Percentiles rank a stretch among this genome's conserved stretches.
Conservation (phyloP, 345 rosid genomes). For the Schrenkiella parvula region DNA sequence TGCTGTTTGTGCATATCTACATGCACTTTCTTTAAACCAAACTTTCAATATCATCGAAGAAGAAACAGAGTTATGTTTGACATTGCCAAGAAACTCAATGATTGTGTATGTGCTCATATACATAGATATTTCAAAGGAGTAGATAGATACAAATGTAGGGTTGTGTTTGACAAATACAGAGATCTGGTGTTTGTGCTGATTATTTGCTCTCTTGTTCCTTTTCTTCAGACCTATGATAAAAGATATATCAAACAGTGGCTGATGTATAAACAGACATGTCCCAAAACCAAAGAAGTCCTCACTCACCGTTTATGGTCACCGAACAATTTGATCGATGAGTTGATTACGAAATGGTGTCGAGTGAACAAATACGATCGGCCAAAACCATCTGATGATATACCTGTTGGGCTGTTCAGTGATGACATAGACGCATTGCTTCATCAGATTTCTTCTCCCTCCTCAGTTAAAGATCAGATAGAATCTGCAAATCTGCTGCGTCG, state of each 20-base stretch:
- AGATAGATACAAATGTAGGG: background rate
- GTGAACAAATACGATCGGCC: slow-evolving; percentile 33
- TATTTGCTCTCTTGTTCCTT: background rate
- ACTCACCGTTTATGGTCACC: slow-evolving; percentile 37
- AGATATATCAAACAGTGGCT: slow-evolving; percentile 42
- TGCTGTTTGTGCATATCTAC: background rate
- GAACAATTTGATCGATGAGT: slow-evolving; percentile 24
- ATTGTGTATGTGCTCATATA: background rate
- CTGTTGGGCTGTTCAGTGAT: slow-evolving; percentile 19
- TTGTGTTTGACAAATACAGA: too few species aligned
- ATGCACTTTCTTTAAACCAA: background rate
- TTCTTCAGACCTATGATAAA: slow-evolving; percentile 54
- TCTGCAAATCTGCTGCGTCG: slow-evolving; percentile 49
- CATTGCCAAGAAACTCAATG: background rate
- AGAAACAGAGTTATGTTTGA: slow-evolving; percentile 13
- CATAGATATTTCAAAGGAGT: too few species aligned
- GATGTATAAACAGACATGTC: slow-evolving; percentile 42
- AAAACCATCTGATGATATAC: slow-evolving; percentile 15
- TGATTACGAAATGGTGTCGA: slow-evolving; percentile 50
- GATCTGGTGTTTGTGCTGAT: background rate
- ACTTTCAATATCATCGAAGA: background rate
- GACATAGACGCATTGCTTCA: slow-evolving; percentile 38
- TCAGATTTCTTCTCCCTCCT: slow-evolving; percentile 39
- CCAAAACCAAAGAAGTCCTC: slow-evolving; percentile 42
- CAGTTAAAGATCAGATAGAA: slow-evolving; percentile 38